Evolutionary conservation across 2,329 filamentous ascomycete species (phyloP).

Genomic region (Cladosporium austrohemisphaericum): DNA sequence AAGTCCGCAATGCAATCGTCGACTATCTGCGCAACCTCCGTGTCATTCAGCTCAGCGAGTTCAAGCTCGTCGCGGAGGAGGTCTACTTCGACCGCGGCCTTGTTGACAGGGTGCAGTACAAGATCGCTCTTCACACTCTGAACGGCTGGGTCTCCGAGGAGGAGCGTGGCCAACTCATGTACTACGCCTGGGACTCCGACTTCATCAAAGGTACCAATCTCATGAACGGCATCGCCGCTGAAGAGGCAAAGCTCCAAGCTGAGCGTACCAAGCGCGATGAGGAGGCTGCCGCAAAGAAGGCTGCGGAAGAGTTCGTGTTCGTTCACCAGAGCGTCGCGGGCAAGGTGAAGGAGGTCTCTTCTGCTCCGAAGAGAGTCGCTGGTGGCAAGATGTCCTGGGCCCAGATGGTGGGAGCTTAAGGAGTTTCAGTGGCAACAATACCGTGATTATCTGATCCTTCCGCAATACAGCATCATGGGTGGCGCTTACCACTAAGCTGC

Average conservation of each 20-base stretch:
- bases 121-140: slow-evolving; percentile 6
- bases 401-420: too few species aligned
- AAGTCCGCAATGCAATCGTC: slow-evolving; percentile 15
- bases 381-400: neutral
- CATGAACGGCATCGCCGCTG: neutral
- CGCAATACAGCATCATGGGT: too few species aligned
- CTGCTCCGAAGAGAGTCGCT: neutral
- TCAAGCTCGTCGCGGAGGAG: slow-evolving; percentile 13
- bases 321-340: neutral
- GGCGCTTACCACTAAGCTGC: neutral
- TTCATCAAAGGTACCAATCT: neutral
- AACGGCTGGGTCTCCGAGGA: slow-evolving; percentile 3
- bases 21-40: slow-evolving; percentile 2
- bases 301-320: neutral
- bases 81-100: slow-evolving; percentile 15
- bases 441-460: too few species aligned
- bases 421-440: too few species aligned
- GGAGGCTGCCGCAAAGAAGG: neutral
- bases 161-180: neutral
- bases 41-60: slow-evolving; percentile 9
- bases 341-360: neutral
- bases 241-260: neutral
- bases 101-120: slow-evolving; percentile 13
- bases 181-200: neutral
- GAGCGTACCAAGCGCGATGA: neutral